A percentile compares a stretch with the other conserved stretches of the same genome.
Conservation (phyloP, 164 flowering plant genomes). For the Piper betle region DNA sequence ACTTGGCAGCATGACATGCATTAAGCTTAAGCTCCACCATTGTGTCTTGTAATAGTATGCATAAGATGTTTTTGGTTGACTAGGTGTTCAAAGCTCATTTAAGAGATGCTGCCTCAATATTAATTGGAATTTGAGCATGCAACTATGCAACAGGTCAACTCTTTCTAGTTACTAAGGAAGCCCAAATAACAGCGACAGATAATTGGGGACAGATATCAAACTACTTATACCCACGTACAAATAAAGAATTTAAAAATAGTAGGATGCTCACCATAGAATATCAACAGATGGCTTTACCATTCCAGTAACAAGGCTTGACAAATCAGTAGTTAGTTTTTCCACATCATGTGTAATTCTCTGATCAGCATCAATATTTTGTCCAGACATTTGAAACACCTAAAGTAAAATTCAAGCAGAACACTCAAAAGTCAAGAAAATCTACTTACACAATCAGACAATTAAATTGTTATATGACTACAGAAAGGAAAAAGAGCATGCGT, state of each 20-base stretch:
- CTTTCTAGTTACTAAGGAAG: too few species aligned
- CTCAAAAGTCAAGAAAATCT: background rate
- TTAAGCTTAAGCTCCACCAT: too few species aligned
- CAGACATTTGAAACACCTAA: constrained; percentile 83
- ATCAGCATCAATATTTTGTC: constrained; percentile 77
- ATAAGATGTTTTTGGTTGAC: too few species aligned
- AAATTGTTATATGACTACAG: background rate
- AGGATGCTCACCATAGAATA: constrained; percentile 67
- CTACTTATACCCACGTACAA: background rate
- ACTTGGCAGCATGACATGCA: too few species aligned
- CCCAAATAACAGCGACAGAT: too few species aligned
- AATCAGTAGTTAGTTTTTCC: constrained; percentile 75
- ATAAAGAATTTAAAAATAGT: background rate
- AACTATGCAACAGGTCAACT: too few species aligned
- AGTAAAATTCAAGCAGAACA: constrained; percentile 8
- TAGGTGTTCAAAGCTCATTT: too few species aligned
- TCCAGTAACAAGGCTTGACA: constrained; percentile 91
- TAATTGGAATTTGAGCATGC: too few species aligned
- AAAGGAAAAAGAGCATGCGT: too few species aligned
- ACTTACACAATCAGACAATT: background rate
- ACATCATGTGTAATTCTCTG: constrained; percentile 91
- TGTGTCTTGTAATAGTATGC: too few species aligned
- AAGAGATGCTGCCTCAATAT: too few species aligned
- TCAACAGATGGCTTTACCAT: constrained; percentile 98
- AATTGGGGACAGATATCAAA: too few species aligned